Evolutionary conservation across 805 yeast genomes (phyloP).

Genomic region (Candida sithepensis): DNA sequence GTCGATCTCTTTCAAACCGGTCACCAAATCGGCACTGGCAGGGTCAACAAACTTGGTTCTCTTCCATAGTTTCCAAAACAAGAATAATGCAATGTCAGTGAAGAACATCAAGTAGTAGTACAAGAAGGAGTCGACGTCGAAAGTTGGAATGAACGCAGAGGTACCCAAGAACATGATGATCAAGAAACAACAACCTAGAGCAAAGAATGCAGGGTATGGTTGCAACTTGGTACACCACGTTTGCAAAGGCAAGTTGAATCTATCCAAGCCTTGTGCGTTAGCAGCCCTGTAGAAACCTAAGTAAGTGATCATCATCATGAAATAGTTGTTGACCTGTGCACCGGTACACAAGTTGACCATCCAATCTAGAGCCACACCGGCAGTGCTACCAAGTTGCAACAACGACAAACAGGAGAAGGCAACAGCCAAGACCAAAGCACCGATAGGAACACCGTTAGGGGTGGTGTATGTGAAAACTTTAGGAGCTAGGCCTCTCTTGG

Average conservation of each 20-base stretch:
- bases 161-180: slow-evolving; percentile 28
- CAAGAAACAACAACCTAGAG: slow-evolving; percentile 29
- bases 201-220: slow-evolving; percentile 24
- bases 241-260: slow-evolving; percentile 35
- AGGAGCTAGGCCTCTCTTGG: slow-evolving; percentile 69
- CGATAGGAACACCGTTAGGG: slow-evolving; percentile 64
- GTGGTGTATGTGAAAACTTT: slow-evolving; percentile 54
- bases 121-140: slow-evolving; percentile 33
- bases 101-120: slow-evolving; percentile 39
- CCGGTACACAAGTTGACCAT: slow-evolving; percentile 43
- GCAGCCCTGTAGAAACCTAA: slow-evolving; percentile 38
- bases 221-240: slow-evolving; percentile 36
- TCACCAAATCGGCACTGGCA: slow-evolving; percentile 34
- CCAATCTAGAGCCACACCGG: slow-evolving; percentile 35
- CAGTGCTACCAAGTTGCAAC: slow-evolving; percentile 41
- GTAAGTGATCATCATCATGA: slow-evolving; percentile 40
- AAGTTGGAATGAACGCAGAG: slow-evolving; percentile 33
- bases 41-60: slow-evolving; percentile 34
- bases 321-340: slow-evolving; percentile 42
- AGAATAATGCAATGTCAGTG: slow-evolving; percentile 32
- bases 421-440: slow-evolving; percentile 45
- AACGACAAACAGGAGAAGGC: slow-evolving; percentile 61
- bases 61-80: slow-evolving; percentile 34
- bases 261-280: slow-evolving; percentile 36
- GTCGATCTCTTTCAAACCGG: slow-evolving; percentile 38